A percentile compares a stretch with the other conserved stretches of the same genome.
Evolutionary conservation across 106 monocot species (phyloP).

Genomic region (Phalaenopsis aphrodite): DNA sequence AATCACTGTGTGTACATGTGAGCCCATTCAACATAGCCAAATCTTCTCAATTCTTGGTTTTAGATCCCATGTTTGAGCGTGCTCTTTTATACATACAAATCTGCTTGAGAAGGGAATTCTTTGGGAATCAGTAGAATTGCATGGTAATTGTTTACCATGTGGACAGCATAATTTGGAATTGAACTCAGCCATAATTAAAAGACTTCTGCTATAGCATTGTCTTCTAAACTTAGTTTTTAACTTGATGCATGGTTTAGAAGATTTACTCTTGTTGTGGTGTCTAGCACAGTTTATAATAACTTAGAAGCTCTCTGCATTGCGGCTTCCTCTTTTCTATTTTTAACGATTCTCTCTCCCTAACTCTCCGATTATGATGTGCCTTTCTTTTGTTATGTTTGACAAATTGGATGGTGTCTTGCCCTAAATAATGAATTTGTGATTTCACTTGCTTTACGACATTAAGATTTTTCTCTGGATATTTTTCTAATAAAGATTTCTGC

Average conservation of each 20-base stretch:
- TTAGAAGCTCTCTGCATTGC: neutral
- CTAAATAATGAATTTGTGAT: neutral
- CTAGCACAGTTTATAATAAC: neutral
- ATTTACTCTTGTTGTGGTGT: neutral
- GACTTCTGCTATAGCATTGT: neutral
- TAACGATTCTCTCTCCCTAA: neutral
- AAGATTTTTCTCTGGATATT: neutral
- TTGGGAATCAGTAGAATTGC: neutral
- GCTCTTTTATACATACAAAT: neutral
- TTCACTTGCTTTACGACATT: neutral
- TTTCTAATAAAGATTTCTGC: constrained; percentile 1
- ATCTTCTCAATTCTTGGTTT: neutral
- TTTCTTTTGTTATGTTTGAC: neutral
- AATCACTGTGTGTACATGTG: neutral
- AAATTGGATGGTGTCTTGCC: neutral
- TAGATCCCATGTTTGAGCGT: neutral
- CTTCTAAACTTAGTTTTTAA: neutral
- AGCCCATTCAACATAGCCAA: neutral
- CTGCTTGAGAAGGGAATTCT: neutral
- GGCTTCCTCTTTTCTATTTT: neutral
- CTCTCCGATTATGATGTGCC: neutral
- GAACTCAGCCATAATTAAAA: neutral
- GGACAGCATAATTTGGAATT: neutral
- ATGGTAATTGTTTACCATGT: neutral
- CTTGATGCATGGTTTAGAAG: neutral